These are phyloP conservation scores for Phylloporus arenicola DNA, from an alignment of 768 basidiomycete species.

Conservation along the genomic window DNA sequence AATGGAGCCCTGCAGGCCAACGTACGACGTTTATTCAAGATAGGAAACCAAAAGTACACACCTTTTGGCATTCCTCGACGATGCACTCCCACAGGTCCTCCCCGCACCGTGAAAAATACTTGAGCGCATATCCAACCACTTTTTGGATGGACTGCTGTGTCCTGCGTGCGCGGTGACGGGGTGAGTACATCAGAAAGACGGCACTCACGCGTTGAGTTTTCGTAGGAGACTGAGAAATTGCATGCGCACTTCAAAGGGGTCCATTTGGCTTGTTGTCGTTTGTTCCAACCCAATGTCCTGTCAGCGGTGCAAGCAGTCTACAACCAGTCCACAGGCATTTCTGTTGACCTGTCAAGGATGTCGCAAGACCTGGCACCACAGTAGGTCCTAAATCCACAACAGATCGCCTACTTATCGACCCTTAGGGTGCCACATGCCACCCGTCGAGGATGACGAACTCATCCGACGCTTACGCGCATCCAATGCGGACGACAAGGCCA, in stretches of 20 bases:
- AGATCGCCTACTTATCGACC: slow-evolving; percentile 1
- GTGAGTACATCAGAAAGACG: neutral
- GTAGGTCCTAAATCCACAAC: slow-evolving; percentile 8
- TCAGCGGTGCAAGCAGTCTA: slow-evolving; percentile 23
- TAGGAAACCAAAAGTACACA: slow-evolving; percentile 19
- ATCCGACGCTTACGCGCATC: slow-evolving; percentile 20
- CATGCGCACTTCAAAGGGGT: slow-evolving; percentile 70
- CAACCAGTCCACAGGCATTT: slow-evolving; percentile 27
- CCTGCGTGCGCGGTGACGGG: slow-evolving; percentile 31
- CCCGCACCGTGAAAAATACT: slow-evolving; percentile 77
- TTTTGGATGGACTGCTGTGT: slow-evolving; percentile 87
- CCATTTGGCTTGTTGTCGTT: slow-evolving; percentile 18
- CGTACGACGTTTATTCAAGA: neutral
- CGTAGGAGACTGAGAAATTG: slow-evolving; percentile 61
- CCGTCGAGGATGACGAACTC: slow-evolving; percentile 25
- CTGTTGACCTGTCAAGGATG: slow-evolving; percentile 32
- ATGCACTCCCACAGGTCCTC: slow-evolving; percentile 95
- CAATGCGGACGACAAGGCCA: slow-evolving; percentile 19
- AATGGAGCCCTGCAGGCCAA: slow-evolving; percentile 57
- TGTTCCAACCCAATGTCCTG: slow-evolving; percentile 3
- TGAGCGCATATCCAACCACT: slow-evolving; percentile 79
- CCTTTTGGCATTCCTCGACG: slow-evolving; percentile 87
- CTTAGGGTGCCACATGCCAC: slow-evolving; percentile 31
- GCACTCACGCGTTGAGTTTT: slow-evolving; percentile 56
- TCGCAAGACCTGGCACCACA: slow-evolving; percentile 32